These are phyloP conservation scores for Hypoxylon crocopeplum DNA, from an alignment of 495 filamentous ascomycete species.

Conservation along the genomic window DNA sequence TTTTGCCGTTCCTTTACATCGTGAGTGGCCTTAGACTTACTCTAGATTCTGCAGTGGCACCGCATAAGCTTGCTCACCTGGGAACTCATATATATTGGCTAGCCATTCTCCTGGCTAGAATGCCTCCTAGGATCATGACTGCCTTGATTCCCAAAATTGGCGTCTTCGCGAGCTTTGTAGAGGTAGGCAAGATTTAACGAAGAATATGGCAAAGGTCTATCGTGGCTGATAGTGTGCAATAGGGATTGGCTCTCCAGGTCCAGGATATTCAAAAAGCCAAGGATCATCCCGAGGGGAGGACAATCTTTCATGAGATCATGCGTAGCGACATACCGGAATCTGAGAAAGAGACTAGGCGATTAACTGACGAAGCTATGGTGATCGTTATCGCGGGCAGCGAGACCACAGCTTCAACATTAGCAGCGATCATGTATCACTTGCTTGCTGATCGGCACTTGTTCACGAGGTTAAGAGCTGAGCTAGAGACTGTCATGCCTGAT, in stretches of 20 bases:
- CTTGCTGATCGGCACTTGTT: constrained; percentile 28
- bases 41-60: constrained; percentile 1
- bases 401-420: constrained; percentile 38
- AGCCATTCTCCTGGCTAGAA: neutral
- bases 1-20: neutral
- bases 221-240: neutral
- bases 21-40: neutral
- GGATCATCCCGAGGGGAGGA: constrained; percentile 35
- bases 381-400: constrained; percentile 37
- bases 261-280: constrained; percentile 18
- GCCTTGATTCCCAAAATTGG: constrained; percentile 9
- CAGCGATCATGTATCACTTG: constrained; percentile 40
- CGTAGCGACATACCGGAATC: constrained; percentile 34
- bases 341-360: constrained; percentile 35
- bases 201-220: neutral
- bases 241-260: constrained; percentile 16
- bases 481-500: constrained; percentile 29
- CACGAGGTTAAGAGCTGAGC: constrained; percentile 37
- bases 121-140: constrained; percentile 14
- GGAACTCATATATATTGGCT: constrained; percentile 21
- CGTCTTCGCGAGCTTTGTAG: constrained; percentile 10
- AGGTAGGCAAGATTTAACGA: constrained; percentile 1
- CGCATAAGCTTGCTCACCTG: constrained; percentile 7
- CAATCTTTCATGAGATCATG: constrained; percentile 45
- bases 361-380: constrained; percentile 43